Evolutionary conservation across 179 eudicot genomes (phyloP), one percentile per base, ranked within the genome.

Genomic region (Sideroxylon spinosum): DNA sequence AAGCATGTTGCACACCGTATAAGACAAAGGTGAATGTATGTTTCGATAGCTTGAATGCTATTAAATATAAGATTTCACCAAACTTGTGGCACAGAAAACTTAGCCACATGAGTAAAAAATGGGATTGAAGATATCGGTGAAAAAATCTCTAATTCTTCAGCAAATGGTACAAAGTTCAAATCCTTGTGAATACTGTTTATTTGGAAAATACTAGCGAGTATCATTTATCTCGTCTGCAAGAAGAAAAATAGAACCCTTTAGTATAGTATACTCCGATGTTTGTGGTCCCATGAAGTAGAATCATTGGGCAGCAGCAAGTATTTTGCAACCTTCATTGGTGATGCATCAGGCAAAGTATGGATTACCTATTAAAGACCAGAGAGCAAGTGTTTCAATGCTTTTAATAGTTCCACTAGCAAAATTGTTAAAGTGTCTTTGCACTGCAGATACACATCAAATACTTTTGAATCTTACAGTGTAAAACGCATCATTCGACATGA

Each of bases 51-150:
- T 17, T 77, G 49, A 78, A 78, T 59, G 19, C 55, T 8, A 28
- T 56, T 60, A 29, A 69, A 65, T 59, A 55, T 69, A 67, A 32
- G 32, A 1, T 68, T 53, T 25, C 74, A 78, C 26, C 75, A 22
- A 78, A 68, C 13, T 22, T 78, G 67, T 78, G 80, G 73, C 79
- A 77, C 52, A 77, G 65, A 44, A 44, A 12, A 57, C 79, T 46
- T 22, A 59, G 19, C 19, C 61, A 76, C 46, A 66, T 76, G 71
- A 65, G 70, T 9, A 60, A 76, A 44, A 76, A 65, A n/a, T n/a
- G n/a, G 57, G 70, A 25, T 62, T 63, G 57, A 1, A 62, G 23
- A 63, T 65, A 2, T 12, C 64, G 17, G 71, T n/a, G 10, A 62
- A 76, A 60, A 64, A 50, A 11, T 64, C 28, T 6, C 37, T 29